These are phyloP conservation scores for Raphanus sativus DNA, from an alignment of 345 rosid genomes.

Conservation along the genomic window DNA sequence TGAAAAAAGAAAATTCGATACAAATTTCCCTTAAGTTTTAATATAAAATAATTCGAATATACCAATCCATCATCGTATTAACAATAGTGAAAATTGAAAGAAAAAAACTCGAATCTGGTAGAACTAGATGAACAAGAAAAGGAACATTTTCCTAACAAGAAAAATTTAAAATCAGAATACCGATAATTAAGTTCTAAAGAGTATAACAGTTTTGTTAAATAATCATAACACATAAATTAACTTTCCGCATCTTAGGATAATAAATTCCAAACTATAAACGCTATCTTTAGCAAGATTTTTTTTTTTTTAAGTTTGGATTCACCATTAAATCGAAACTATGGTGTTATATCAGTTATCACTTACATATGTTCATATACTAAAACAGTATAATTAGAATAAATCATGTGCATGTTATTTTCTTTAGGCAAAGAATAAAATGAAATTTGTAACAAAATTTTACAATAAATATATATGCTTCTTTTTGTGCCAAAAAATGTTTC, in stretches of 20 bases:
- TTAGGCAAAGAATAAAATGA: background rate
- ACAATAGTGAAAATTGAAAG: background rate
- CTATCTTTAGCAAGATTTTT: background rate
- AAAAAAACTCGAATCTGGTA: background rate
- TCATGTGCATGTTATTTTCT: background rate
- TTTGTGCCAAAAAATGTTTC: too few species aligned
- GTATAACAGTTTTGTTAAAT: too few species aligned
- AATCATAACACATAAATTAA: conserved; percentile 6
- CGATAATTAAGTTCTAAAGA: background rate
- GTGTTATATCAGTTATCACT: background rate
- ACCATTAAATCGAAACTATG: background rate
- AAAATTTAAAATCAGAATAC: background rate
- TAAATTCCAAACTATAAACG: conserved; percentile 1
- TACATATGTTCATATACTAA: background rate
- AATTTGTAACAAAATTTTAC: background rate
- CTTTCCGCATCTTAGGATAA: conserved; percentile 17
- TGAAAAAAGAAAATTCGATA: background rate
- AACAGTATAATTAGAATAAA: background rate
- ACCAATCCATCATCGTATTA: background rate
- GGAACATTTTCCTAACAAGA: background rate
- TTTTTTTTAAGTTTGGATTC: too few species aligned
- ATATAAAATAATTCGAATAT: background rate
- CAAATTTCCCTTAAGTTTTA: background rate
- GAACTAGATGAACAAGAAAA: background rate
- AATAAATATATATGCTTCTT: background rate